Evolutionary conservation across 1,284 basidiomycete species (phyloP).

Genomic region (Stereum hirsutum): DNA sequence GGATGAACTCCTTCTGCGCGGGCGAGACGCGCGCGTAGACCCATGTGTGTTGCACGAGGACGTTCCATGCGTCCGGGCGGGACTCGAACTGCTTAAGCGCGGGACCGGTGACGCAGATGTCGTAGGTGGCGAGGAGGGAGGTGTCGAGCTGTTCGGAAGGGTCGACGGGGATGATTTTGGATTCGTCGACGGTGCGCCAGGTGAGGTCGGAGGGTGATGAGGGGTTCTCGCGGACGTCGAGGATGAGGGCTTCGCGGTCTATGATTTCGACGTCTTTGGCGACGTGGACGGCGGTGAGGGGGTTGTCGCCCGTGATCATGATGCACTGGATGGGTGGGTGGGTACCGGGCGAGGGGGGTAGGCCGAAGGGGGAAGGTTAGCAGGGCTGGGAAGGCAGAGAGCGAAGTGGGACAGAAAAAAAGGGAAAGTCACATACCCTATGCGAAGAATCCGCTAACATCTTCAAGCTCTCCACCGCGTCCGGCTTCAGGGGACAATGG

Average conservation of each 20-base stretch:
- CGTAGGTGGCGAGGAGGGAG: conserved; percentile 74
- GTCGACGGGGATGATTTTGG: conserved; percentile 76
- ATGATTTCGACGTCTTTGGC: conserved; percentile 93
- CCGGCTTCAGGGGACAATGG: conserved; percentile 92
- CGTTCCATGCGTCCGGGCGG: conserved; percentile 55
- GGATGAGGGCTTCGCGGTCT: conserved; percentile 84
- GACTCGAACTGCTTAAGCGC: conserved; percentile 81
- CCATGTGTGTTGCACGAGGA: conserved; percentile 88
- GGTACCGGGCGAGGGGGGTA: not conserved
- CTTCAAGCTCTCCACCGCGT: conserved; percentile 82
- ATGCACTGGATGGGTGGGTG: conserved; percentile 54
- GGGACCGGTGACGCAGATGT: conserved; percentile 90
- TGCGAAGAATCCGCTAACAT: conserved; percentile 94
- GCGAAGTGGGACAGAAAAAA: not conserved
- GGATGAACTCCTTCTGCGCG: conserved; percentile 87
- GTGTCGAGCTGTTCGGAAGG: conserved; percentile 69
- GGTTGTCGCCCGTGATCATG: conserved; percentile 98
- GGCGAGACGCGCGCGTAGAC: conserved; percentile 97
- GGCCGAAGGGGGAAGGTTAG: too few species aligned
- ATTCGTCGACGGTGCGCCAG: conserved; percentile 92
- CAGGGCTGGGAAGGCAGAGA: too few species aligned
- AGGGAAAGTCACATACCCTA: conserved; percentile 49
- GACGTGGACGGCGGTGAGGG: conserved; percentile 89
- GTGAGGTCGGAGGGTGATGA: conserved; percentile 54
- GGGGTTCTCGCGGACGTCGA: conserved; percentile 82